Evolutionary conservation across 495 filamentous ascomycete genomes (phyloP), one percentile per base, ranked within the genome.

Genomic region (Astrothelium subdiscretum): DNA sequence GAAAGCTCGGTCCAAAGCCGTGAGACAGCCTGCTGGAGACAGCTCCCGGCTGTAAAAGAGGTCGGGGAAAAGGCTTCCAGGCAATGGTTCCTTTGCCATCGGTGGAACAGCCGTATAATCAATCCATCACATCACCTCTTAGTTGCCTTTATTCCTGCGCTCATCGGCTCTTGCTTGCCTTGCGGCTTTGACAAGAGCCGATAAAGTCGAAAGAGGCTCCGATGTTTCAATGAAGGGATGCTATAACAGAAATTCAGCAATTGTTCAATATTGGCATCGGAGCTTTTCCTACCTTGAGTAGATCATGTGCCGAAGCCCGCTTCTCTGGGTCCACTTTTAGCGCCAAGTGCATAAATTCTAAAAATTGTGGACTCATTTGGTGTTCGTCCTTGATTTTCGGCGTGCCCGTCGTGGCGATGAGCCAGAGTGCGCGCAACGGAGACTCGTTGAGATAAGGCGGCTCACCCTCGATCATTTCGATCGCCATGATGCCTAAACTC

Each of bases 391-490:
- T 97, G 77, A 98, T 92, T 35, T 86, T 81, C 5, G 94, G 94
- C 5, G 95, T 97, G 35, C 94, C 94, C 69, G 96, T 96, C 24
- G 95, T 97, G 52, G 94, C 95, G 73, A 98, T 98, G 66, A 98
- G 74, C 78, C 92, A 98, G 31, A 98, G 80, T 3, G 94, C 94
- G 44, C 94, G 84, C 48, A 98, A 84, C 10, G 94, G 94, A 26
- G 89, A 92, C 73, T 98, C 94, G 24, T 91, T 98, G 60, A 98
- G 78, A 72, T 98, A 98, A 18, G 94, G 94, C 18, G 94, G 94
- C 69, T 98, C 94, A 66, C 94, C 95, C 75, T 98, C 94, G 64
- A 98, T 96, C 94, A 98, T 98, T 73, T 98, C 94, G 67, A 98
- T 98, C n/a, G 94, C 91, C 94, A 98, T 98, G 74, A 98, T 98